A percentile compares a stretch with the other conserved stretches of the same genome.
Conservation (phyloP, 129 eudicot genomes). For the Saussurea involucrata region DNA sequence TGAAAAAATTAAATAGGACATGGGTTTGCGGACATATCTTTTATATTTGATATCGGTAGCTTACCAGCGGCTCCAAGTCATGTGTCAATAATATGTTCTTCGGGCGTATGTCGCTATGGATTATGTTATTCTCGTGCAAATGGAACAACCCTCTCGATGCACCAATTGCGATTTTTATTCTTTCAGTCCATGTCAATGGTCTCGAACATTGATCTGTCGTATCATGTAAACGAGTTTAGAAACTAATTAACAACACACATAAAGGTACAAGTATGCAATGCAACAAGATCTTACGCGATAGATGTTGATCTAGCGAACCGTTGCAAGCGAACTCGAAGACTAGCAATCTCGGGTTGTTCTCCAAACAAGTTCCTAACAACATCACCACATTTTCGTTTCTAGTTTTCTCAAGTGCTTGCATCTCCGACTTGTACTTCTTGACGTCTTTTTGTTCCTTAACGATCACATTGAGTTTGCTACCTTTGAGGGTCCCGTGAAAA, state of each 20-base stretch:
- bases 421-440: conserved; percentile 31
- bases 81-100: conserved; percentile 40
- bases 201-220: conserved; percentile 27
- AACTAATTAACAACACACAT: not conserved
- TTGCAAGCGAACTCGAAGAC: conserved; percentile 41
- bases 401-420: conserved; percentile 32
- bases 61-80: conserved; percentile 40
- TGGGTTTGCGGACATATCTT: not conserved
- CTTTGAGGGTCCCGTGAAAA: conserved; percentile 25
- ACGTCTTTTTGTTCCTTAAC: conserved; percentile 36
- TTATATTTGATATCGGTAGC: not conserved
- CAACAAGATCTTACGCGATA: conserved; percentile 30
- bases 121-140: conserved; percentile 36
- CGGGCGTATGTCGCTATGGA: conserved; percentile 43
- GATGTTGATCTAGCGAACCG: conserved; percentile 42
- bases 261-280: not conserved
- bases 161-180: conserved; percentile 37
- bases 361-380: conserved; percentile 37
- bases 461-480: conserved; percentile 11
- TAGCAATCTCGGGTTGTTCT: conserved; percentile 13
- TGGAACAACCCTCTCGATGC: conserved; percentile 34
- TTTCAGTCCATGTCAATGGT: conserved; percentile 29
- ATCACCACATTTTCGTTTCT: conserved; percentile 34
- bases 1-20: not conserved
- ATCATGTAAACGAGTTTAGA: not conserved